Conservation (phyloP, 352 stramenopile genomes). For the Phytopythium ostracodes region DNA sequence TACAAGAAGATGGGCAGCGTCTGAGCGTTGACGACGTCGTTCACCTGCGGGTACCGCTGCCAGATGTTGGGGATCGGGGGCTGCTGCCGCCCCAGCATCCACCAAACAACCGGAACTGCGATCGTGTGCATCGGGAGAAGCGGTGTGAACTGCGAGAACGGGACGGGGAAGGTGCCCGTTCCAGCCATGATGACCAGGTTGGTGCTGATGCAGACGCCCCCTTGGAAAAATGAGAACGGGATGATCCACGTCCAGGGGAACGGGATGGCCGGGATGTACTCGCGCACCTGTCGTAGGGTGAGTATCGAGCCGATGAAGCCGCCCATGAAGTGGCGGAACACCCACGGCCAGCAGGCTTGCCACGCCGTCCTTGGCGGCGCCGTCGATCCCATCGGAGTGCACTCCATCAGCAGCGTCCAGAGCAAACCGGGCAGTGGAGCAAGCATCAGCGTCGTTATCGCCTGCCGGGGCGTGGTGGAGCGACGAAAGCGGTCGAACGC, state of each 20-base stretch:
- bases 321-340: slow-evolving; percentile 6
- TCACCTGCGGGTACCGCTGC: slow-evolving; percentile 3
- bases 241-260: neutral
- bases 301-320: slow-evolving; percentile 3
- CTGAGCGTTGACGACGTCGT: slow-evolving; percentile 7
- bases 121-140: slow-evolving; percentile 11
- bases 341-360: slow-evolving; percentile 1
- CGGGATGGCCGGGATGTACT: slow-evolving; percentile 3
- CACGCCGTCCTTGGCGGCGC: neutral
- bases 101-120: neutral
- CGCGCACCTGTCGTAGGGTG: neutral
- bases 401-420: slow-evolving; percentile 5
- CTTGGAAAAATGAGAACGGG: neutral
- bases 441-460: neutral
- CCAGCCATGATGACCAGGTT: slow-evolving; percentile 13
- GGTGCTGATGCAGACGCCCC: slow-evolving; percentile 6
- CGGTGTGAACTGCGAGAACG: slow-evolving; percentile 17
- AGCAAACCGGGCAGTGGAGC: neutral
- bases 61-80: slow-evolving; percentile 5
- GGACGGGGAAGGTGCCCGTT: slow-evolving; percentile 25
- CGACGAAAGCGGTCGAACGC: neutral
- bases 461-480: neutral
- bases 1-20: slow-evolving; percentile 25
- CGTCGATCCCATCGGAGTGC: neutral
- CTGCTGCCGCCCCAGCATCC: neutral